These are phyloP conservation scores for Gardenia jasminoides DNA, from an alignment of 257 asterid species.

Conservation along the genomic window DNA sequence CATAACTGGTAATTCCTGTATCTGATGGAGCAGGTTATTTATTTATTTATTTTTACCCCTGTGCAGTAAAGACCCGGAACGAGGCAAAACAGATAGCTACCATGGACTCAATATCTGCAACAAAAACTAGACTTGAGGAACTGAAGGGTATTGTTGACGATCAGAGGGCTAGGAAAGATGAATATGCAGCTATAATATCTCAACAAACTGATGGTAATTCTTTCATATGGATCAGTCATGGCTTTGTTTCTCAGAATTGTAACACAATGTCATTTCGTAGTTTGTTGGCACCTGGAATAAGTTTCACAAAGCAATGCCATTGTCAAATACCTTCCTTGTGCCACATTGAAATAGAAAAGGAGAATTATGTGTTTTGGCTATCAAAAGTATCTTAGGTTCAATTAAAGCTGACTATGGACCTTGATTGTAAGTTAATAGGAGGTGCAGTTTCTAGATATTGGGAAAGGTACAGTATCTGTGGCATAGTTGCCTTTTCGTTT, in stretches of 20 bases:
- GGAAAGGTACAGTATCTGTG: not conserved
- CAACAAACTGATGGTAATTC: slow-evolving; percentile 74
- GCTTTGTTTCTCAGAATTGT: slow-evolving; percentile 11
- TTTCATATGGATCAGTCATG: slow-evolving; percentile 13
- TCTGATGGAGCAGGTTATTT: not conserved
- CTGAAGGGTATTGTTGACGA: slow-evolving; percentile 56
- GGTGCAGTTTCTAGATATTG: not conserved
- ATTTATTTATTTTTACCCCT: slow-evolving; percentile 1
- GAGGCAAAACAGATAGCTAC: slow-evolving; percentile 67
- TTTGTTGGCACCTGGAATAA: not conserved
- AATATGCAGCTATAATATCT: slow-evolving; percentile 72
- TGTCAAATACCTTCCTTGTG: not conserved
- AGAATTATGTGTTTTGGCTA: not conserved
- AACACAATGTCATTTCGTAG: not conserved
- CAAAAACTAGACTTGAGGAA: slow-evolving; percentile 58
- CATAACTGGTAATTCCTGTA: not conserved
- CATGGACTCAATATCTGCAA: slow-evolving; percentile 57
- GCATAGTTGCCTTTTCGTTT: not conserved
- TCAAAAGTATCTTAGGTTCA: not conserved
- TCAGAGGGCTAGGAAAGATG: slow-evolving; percentile 64
- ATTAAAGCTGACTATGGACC: not conserved
- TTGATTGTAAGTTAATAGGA: not conserved
- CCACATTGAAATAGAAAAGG: not conserved
- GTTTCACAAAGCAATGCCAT: not conserved
- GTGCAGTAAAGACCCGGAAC: slow-evolving; percentile 29